phyloP scores from a whole-genome alignment of 2,329 filamentous ascomycete genomes.

The Cercospora sp. region DNA sequence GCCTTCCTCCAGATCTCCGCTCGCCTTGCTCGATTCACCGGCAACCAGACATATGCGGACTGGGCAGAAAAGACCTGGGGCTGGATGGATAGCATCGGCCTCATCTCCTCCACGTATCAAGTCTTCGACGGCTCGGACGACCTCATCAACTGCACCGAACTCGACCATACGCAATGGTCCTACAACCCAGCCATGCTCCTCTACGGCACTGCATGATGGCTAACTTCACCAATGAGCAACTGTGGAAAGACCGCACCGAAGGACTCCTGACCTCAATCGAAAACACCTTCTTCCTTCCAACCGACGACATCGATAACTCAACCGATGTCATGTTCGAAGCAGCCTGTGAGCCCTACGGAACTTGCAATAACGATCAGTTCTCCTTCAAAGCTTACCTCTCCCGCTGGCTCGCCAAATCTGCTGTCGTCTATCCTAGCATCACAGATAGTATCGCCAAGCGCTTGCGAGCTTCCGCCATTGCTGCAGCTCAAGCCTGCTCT shows the following conservation, averaged over 20 bases:
- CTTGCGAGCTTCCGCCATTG: conserved; percentile 45
- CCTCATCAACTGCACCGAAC: conserved; percentile 52
- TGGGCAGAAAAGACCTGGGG: conserved; percentile 71
- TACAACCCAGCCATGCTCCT: conserved; percentile 60
- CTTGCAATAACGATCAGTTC: conserved; percentile 70
- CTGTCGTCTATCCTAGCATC: conserved; percentile 48
- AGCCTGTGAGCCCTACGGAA: conserved; percentile 61
- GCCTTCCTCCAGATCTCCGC: conserved; percentile 61
- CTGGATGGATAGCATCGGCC: conserved; percentile 52
- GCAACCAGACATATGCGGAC: conserved; percentile 73
- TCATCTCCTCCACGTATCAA: conserved; percentile 53
- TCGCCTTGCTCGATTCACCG: conserved; percentile 74
- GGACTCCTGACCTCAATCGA: conserved; percentile 59
- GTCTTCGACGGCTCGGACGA: conserved; percentile 59
- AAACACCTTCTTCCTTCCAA: conserved; percentile 57
- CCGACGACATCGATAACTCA: conserved; percentile 41
- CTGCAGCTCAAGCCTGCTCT: conserved; percentile 48
- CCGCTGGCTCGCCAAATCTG: conserved; percentile 59
- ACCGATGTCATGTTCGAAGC: conserved; percentile 64
- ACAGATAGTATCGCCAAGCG: conserved; percentile 42
- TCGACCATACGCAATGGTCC: conserved; percentile 58
- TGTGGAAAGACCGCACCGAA: conserved; percentile 61
- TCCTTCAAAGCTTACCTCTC: conserved; percentile 75
- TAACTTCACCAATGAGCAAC: conserved; percentile 49
- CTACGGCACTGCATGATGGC: conserved; percentile 58